Evolutionary conservation across 257 asterid genomes (phyloP), one percentile per base, ranked within the genome.

Genomic region (Linderniella brevidens): DNA sequence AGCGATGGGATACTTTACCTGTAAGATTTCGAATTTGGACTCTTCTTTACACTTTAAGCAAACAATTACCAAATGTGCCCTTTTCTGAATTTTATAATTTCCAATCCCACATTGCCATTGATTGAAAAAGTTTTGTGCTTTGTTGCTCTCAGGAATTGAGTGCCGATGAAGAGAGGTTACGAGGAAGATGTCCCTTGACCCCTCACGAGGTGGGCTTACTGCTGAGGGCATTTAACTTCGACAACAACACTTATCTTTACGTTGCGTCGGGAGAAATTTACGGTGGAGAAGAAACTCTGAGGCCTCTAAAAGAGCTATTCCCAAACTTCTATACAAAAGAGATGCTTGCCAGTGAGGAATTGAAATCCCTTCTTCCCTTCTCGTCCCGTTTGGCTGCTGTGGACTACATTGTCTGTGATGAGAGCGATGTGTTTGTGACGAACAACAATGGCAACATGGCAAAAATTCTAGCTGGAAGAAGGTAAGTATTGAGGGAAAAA

Each of bases 391-490:
- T 90, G 73, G 99, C 99, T 55, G 96, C 99, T 40, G 58, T 82
- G 20, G 96, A 90, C 66, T 85, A 85, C 75, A 73, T 77, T 45
- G 99, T 85, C 35, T 81, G 92, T 47, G 96, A 90, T 52, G 96
- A 85, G 69, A 85, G 99, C 63, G 96, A 90, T 64, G 99, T 90
- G 55, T 90, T 90, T 59, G 84, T 79, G 62, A 81, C 99, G 37
- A 90, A 90, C 71, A 90, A 90, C 68, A 90, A 90, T 0, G 99
- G 99, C 54, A 90, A 90, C 68, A 90, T 90, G 99, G 99, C 96
- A 58, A 90, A 90, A 72, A 79, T 90, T 75, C 82, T 90, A 49
- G 94, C 99, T 56, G 96, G 99, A 56, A 76, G 93, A 54, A 81
- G 99, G 99, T 90, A 59, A 48, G 55, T 35, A 57, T 36, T 14